Conservation (phyloP, 2,329 filamentous ascomycete genomes). For the Waltergamsia citrina region DNA sequence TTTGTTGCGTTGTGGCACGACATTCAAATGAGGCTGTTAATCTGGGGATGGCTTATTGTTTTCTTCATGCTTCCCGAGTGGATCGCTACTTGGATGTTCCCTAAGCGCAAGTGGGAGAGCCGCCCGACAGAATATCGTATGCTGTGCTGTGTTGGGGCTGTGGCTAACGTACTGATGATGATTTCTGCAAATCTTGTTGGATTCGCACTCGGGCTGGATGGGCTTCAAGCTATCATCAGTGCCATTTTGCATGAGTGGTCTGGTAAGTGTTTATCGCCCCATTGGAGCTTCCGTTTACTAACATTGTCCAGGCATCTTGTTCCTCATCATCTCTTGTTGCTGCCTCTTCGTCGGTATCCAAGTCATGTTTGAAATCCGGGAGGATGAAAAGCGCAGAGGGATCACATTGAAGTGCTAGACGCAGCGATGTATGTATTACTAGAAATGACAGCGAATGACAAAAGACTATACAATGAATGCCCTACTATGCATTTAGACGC, state of each 20-base stretch:
- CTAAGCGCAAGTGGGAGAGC: constrained; percentile 58
- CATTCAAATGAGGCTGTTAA: constrained; percentile 78
- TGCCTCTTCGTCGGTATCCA: constrained; percentile 78
- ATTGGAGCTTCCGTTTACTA: not conserved
- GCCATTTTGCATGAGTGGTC: constrained; percentile 70
- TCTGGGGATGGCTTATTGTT: constrained; percentile 96
- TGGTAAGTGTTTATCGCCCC: constrained; percentile 31
- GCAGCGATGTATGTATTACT: too few relatives aligned
- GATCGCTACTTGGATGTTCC: constrained; percentile 62
- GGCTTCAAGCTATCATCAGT: constrained; percentile 64
- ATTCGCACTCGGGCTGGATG: constrained; percentile 87
- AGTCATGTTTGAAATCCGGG: constrained; percentile 92
- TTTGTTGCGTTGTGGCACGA: constrained; percentile 99
- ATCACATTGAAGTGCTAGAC: constrained; percentile 71
- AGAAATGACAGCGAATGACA: too few relatives aligned
- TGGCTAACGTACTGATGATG: constrained; percentile 87
- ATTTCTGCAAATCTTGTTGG: constrained; percentile 92
- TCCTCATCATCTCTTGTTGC: constrained; percentile 61
- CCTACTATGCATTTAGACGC: too few relatives aligned
- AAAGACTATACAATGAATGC: too few relatives aligned
- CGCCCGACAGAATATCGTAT: constrained; percentile 67
- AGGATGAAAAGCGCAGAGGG: constrained; percentile 73
- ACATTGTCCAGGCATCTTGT: constrained; percentile 48
- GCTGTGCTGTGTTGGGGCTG: constrained; percentile 70
- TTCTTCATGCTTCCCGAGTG: constrained; percentile 90